Conservation (phyloP, 73 alveolate species). For the Paramecium pentaurelia region DNA sequence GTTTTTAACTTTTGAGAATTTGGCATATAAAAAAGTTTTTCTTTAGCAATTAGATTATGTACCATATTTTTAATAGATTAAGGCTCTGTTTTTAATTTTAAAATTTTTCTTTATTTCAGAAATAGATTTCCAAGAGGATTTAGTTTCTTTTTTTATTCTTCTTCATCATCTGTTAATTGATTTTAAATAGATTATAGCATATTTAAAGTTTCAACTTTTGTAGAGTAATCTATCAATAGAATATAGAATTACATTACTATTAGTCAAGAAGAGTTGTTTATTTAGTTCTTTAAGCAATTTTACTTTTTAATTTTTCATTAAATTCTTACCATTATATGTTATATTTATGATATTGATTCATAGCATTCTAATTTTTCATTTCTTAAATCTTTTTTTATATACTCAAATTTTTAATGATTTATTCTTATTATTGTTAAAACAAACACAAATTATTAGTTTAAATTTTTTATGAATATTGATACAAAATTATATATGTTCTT, state of each 20-base stretch:
- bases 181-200: neutral
- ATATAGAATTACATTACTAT: neutral
- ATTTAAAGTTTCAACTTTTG: neutral
- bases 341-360: neutral
- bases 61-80: neutral
- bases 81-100: neutral
- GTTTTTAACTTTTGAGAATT: neutral
- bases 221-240: neutral
- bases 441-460: too few relatives aligned
- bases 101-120: neutral
- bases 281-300: neutral
- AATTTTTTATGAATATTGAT: too few relatives aligned
- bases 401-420: neutral
- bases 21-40: neutral
- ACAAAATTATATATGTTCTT: too few relatives aligned
- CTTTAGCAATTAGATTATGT: neutral
- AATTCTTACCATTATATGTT: neutral
- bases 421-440: neutral
- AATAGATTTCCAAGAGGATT: neutral
- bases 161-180: conserved; percentile 14
- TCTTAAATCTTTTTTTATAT: neutral
- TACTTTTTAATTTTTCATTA: neutral
- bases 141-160: neutral
- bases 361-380: neutral
- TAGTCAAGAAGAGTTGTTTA: neutral